Base-by-base conservation (phyloP, 208 protist genomes). In the Wallacemonas sp. region DNA sequence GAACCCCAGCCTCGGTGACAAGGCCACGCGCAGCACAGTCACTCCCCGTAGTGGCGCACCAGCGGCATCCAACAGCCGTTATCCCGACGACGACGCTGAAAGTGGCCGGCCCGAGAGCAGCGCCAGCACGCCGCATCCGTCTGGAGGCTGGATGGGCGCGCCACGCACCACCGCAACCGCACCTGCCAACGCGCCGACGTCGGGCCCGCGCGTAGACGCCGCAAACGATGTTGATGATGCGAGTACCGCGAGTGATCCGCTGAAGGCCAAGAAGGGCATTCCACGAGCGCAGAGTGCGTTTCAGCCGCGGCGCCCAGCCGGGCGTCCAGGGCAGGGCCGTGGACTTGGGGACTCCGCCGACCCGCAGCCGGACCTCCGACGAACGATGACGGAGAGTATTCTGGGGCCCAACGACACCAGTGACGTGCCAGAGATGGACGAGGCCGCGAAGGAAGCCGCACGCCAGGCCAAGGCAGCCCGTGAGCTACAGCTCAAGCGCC, bases 371-470 rank as follows among this genome's bases (percentile, higher is more conserved):
- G 58, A 11, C 30, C 29, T 41, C 36, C 14, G 36, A 41, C 36
- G 36, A 17, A 41, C 36, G 9, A 6, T 41, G 9, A 41, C 36
- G 36, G 36, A 14, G 14, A 41, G 36, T 14, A 6, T 17, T 14
- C 36, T 41, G 36, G 36, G 9, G 9, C 36, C 36, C 36, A 14
- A 14, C 36, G 36, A 41, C 36, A 41, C 36, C 9, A 14, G 36
- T 6, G 62, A 70, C 33, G 19, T 16, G 39, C 41, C 23, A 1
- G 24, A 54, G 14, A 61, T 68, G 46, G 69, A 68, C 23, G 61
- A 74, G 33, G 44, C 29, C 1, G 61, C 54, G 17, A 38, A 63
- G n/a, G 23, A n/a, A 6, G 69, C 69, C 1, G 68, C 68, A 14
- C 68, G 36, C 17, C 6, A 36, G 49, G 68, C 68, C 5, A 62